A percentile compares a stretch with the other conserved stretches of the same genome.
Conservation (phyloP, 2,329 filamentous ascomycete genomes). For the Cylindrodendrum hubeiense region DNA sequence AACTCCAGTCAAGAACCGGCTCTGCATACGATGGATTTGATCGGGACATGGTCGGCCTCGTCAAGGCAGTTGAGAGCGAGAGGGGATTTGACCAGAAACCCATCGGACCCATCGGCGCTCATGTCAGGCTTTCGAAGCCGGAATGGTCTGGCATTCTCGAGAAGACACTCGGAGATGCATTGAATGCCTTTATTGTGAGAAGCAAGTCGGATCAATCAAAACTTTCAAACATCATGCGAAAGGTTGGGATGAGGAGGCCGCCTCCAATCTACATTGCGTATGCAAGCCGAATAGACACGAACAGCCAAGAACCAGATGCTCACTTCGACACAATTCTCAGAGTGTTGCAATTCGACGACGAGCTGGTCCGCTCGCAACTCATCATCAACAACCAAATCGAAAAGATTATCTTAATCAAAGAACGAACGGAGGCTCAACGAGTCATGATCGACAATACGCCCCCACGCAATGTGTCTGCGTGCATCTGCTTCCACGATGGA, state of each 20-base stretch:
- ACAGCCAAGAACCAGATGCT: constrained; percentile 75
- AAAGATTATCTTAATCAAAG: constrained; percentile 82
- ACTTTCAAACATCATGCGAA: constrained; percentile 75
- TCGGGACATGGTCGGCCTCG: constrained; percentile 70
- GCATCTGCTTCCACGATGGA: constrained; percentile 76
- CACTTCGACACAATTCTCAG: constrained; percentile 83
- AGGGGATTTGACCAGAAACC: constrained; percentile 77
- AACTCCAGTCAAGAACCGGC: constrained; percentile 69
- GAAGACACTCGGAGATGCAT: constrained; percentile 74
- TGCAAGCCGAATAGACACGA: constrained; percentile 51
- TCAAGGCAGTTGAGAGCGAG: constrained; percentile 79
- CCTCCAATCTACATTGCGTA: constrained; percentile 56
- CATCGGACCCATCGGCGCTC: constrained; percentile 84
- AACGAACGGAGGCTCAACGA: constrained; percentile 73
- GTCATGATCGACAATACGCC: constrained; percentile 74
- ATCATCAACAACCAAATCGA: constrained; percentile 88
- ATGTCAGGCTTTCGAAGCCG: constrained; percentile 81
- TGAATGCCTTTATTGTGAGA: constrained; percentile 86
- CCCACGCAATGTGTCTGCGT: constrained; percentile 79
- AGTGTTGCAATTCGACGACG: constrained; percentile 84
- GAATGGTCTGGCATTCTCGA: constrained; percentile 90
- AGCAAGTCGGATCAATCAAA: constrained; percentile 81
- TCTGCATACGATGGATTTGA: constrained; percentile 75
- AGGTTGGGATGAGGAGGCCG: constrained; percentile 63
- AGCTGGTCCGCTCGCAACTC: constrained; percentile 81